Base-by-base conservation (phyloP, 2,329 filamentous ascomycete genomes). In the Chaetomium sp. region DNA sequence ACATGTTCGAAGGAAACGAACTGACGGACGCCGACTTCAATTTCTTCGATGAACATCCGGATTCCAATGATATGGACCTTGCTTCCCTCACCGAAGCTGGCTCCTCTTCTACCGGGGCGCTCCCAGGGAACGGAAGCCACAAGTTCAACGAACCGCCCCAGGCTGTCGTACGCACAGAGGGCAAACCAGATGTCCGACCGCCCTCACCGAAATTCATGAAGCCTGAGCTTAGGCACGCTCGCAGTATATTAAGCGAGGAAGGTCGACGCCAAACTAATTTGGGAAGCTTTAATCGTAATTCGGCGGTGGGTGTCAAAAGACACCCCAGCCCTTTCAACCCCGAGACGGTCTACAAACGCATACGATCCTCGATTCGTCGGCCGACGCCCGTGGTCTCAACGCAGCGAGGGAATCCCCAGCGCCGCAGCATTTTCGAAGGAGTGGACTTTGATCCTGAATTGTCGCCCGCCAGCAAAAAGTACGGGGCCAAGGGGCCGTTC, bases 21-120 rank as follows among this genome's bases (percentile, higher is more conserved):
- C 78, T 92, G n/a, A 91, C 86, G 1, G 89, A 94, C 62, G 88
- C 84, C 5, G 89, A 94, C 66, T 92, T 92, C 67, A 89, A 81
- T 67, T 92, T 91, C 69, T 92, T 92, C 62, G 88, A 92, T 64
- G 84, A 87, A 58, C 72, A 79, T 33, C 75, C 79, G 3, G 74
- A 68, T 2, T 71, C 69, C 9, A 68, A 71, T 32, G 73, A 73
- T 43, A 56, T 77, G 42, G 71, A 72, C 37, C 59, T 71, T 2
- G 62, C 71, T 9, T 68, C 64, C 33, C 53, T 72, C 37, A 59
- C 69, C 9, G 66, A 66, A 6, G 62, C 72, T 41, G 56, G 63
- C 12, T 61, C 19, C 19, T 27, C 56, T 32, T 33, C 61, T 34
- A 19, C 62, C 42, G 53, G 61, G 54, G 55, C 61, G 2, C 37